Percentiles rank a stretch among this genome's conserved stretches.
Conservation (phyloP, 305 asterid species). For the Solanum hybrid region DNA sequence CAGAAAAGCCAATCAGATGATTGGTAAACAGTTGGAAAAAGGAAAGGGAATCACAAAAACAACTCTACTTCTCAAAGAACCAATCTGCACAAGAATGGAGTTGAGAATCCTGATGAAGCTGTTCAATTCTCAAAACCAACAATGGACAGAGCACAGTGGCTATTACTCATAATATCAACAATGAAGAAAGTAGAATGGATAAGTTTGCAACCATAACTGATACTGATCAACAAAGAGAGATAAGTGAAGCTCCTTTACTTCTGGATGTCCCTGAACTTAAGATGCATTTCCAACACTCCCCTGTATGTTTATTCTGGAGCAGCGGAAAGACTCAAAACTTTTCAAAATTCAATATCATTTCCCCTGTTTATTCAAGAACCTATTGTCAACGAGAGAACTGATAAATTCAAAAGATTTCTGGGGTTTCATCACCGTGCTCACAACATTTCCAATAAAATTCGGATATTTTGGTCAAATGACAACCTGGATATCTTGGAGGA, state of each 20-base stretch:
- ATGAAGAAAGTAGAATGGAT: not conserved
- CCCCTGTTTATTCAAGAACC: not conserved
- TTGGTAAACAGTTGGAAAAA: not conserved
- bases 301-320: not conserved
- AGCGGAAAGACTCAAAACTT: not conserved
- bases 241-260: not conserved
- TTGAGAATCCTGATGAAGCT: not conserved
- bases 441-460: not conserved
- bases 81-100: not conserved
- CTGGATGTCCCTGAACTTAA: not conserved
- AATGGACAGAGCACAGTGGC: not conserved
- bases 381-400: not conserved
- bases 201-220: not conserved
- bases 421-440: not conserved
- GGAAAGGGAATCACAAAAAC: not conserved
- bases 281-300: not conserved
- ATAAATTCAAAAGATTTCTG: not conserved
- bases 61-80: not conserved
- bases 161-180: not conserved
- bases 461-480: not conserved
- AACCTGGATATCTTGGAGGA: not conserved
- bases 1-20: not conserved
- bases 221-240: not conserved
- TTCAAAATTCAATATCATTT: not conserved
- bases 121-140: not conserved